Conservation (phyloP, 2,329 filamentous ascomycete species). For the Hypoxylon sp. region DNA sequence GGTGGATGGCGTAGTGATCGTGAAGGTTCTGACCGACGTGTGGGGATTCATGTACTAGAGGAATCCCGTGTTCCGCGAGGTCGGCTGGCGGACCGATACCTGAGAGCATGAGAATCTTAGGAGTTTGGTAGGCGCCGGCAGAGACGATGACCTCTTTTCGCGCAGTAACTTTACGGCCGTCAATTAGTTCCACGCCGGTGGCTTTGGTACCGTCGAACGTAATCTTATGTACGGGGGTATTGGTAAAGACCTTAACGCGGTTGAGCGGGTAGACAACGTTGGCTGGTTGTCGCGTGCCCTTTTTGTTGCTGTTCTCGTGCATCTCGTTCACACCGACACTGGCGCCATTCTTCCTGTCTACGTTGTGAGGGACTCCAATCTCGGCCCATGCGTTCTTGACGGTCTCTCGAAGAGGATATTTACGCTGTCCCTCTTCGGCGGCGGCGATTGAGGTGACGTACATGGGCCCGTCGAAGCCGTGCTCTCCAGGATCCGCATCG, state of each 20-base stretch:
- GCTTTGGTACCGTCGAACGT: conserved; percentile 49
- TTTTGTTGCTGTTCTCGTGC: conserved; percentile 39
- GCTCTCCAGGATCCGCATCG: conserved; percentile 51
- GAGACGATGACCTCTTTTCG: conserved; percentile 53
- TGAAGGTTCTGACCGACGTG: conserved; percentile 49
- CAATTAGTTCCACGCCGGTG: conserved; percentile 58
- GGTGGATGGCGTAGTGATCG: conserved; percentile 46
- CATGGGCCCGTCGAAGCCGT: conserved; percentile 56
- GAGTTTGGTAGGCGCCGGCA: conserved; percentile 51
- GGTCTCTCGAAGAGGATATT: conserved; percentile 55
- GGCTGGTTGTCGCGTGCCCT: conserved; percentile 42
- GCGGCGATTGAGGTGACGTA: conserved; percentile 49
- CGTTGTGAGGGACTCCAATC: conserved; percentile 52
- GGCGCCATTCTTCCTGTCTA: conserved; percentile 47
- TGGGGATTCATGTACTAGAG: conserved; percentile 49
- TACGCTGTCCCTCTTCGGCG: conserved; percentile 47
- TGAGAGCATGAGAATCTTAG: conserved; percentile 53
- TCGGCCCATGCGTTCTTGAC: conserved; percentile 57
- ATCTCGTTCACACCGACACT: conserved; percentile 53
- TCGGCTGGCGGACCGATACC: conserved; percentile 50
- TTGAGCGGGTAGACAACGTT: conserved; percentile 41
- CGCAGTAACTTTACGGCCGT: conserved; percentile 46
- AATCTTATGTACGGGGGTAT: conserved; percentile 32
- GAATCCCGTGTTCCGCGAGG: conserved; percentile 52
- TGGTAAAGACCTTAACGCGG: conserved; percentile 39